These are phyloP conservation scores for Viridothelium virens DNA, from an alignment of 495 filamentous ascomycete species.

Conservation along the genomic window DNA sequence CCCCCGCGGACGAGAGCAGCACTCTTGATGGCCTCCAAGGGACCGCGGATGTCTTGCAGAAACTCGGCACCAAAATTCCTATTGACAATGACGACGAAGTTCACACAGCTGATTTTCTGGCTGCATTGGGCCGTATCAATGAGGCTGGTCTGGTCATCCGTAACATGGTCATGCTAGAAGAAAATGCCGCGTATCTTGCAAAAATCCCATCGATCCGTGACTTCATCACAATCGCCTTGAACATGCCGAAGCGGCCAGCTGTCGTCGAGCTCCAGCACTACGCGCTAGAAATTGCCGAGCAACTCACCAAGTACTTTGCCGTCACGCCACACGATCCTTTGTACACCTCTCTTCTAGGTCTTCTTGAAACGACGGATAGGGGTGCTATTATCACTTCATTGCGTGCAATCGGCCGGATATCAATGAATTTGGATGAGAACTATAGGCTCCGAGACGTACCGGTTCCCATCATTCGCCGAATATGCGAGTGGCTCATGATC, in stretches of 20 bases:
- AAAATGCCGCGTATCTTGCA: conserved; percentile 79
- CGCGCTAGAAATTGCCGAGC: conserved; percentile 86
- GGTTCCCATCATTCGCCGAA: conserved; percentile 51
- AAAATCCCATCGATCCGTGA: conserved; percentile 65
- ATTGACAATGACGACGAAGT: conserved; percentile 58
- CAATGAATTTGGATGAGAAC: conserved; percentile 68
- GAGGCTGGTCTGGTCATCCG: conserved; percentile 82
- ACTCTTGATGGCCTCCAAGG: conserved; percentile 69
- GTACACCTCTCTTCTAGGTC: conserved; percentile 64
- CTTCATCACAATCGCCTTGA: conserved; percentile 70
- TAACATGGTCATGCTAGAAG: conserved; percentile 84
- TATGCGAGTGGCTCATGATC: conserved; percentile 73
- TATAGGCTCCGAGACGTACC: conserved; percentile 72
- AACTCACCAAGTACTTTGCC: conserved; percentile 69
- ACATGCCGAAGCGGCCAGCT: conserved; percentile 64
- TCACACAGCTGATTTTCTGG: conserved; percentile 60
- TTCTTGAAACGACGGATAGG: conserved; percentile 66
- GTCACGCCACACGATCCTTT: conserved; percentile 66
- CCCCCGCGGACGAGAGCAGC: conserved; percentile 40
- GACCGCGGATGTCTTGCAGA: conserved; percentile 64
- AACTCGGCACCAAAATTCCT: conserved; percentile 46
- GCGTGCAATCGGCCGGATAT: conserved; percentile 77
- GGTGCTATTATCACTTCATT: conserved; percentile 80
- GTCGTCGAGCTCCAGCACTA: conserved; percentile 85
- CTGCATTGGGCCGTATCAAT: conserved; percentile 62